Percentiles rank a stretch among this genome's conserved stretches.
Evolutionary conservation across 2,329 filamentous ascomycete species (phyloP).

Genomic region (Nannizziopsis barbatae): DNA sequence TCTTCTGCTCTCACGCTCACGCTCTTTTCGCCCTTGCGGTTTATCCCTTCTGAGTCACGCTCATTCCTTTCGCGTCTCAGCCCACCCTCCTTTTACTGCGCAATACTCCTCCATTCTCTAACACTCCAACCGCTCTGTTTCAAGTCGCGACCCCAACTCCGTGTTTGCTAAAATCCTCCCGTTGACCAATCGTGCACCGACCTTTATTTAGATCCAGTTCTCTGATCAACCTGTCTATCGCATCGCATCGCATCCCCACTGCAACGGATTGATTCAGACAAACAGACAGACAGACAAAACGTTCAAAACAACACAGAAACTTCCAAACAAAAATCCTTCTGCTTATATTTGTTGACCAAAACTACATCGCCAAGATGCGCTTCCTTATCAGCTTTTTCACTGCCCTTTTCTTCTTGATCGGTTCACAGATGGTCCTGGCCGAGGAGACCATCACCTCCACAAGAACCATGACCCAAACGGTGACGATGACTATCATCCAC

Average conservation of each 20-base stretch:
- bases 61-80: conserved; percentile 14
- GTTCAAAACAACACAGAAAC: neutral
- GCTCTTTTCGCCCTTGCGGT: conserved; percentile 4
- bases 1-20: neutral
- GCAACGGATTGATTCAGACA: neutral
- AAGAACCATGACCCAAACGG: conserved; percentile 37
- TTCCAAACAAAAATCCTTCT: neutral
- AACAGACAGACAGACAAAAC: neutral
- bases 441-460: conserved; percentile 29
- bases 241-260: neutral
- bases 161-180: neutral
- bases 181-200: neutral
- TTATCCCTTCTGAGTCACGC: conserved; percentile 11
- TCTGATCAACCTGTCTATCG: neutral
- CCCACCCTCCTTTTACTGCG: conserved; percentile 8
- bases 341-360: neutral
- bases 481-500: conserved; percentile 24
- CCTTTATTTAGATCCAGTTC: neutral
- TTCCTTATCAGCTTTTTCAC: conserved; percentile 25
- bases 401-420: conserved; percentile 26
- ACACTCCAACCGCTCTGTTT: conserved; percentile 6
- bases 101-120: conserved; percentile 2
- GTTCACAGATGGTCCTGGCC: conserved; percentile 24
- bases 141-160: conserved; percentile 9
- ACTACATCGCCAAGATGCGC: conserved; percentile 26